Evolutionary conservation across 768 basidiomycete species (phyloP), one percentile per base, ranked within the genome.

Genomic region (Collybiopsis confluens): DNA sequence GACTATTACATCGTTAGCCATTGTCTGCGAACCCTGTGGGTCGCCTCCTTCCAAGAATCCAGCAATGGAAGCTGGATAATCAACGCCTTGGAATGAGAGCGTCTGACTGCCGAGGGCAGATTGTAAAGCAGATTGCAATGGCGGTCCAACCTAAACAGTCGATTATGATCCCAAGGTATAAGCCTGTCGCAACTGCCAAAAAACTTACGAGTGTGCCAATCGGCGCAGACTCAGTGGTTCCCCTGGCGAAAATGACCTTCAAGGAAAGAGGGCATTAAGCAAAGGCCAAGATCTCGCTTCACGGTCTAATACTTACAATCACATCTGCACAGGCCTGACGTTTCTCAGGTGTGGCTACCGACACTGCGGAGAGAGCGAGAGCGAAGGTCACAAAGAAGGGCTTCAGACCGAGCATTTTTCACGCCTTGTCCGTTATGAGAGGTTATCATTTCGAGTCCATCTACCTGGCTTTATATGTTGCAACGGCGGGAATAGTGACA

Each of bases 31-130:
- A 7, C 61, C 61, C 30, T 55, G 51, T 1, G 41, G n/a, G 36
- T 62, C 59, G 2, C 61, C 59, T 15, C 61, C 59, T 44, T 48
- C 57, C 55, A 62, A 58, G 44, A 60, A 59, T 37, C 57, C 57
- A 7, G 59, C 52, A 30, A 62, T 51, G 36, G 11, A 40, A 18
- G 61, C 61, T 4, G 61, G 57, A 40, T 60, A 62, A 40, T 60
- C 57, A 20, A 62, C 61, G 15, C 61, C 61, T 21, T 45, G 43
- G 47, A 62, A 62, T 1, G 61, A 58, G 30, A 62, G 35, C 0
- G 57, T 52, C 46, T 56, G 55, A n/a, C 38, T 38, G n/a, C 43
- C 51, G 21, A 62, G 45, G 13, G 59, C 59, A 20, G 54, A 28
- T 38, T 54, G 36, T 9, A 62, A 55, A n/a, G 54, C 59, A 3